Percentiles rank a stretch among this genome's conserved stretches.
Evolutionary conservation across 2,329 filamentous ascomycete genomes (phyloP).

Genomic region (Raffaelea arxii): DNA sequence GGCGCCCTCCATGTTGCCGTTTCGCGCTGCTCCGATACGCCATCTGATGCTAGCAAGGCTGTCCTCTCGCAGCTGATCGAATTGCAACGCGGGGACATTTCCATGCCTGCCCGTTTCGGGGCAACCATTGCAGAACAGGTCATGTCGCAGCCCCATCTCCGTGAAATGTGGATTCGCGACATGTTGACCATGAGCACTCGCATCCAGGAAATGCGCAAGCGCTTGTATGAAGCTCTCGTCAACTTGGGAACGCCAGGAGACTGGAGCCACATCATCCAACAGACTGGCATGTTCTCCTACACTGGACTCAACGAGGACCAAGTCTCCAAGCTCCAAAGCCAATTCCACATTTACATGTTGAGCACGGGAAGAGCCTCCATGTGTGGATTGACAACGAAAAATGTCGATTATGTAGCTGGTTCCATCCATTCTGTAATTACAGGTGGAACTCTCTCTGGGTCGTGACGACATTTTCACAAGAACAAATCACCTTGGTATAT

Average conservation of each 20-base stretch:
- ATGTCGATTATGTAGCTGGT: too few relatives aligned
- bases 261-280: constrained; percentile 92
- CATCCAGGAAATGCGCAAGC: constrained; percentile 83
- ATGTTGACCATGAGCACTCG: constrained; percentile 87
- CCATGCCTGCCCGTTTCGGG: constrained; percentile 88
- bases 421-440: too few relatives aligned
- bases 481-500: too few relatives aligned
- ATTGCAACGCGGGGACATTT: constrained; percentile 92
- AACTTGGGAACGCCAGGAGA: constrained; percentile 73
- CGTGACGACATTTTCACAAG: too few relatives aligned
- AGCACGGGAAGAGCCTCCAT: constrained; percentile 98
- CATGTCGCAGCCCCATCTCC: constrained; percentile 71
- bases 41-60: constrained; percentile 45
- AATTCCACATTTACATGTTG: constrained; percentile 78
- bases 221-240: constrained; percentile 70
- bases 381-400: too few relatives aligned
- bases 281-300: constrained; percentile 99
- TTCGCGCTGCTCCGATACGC: constrained; percentile 55
- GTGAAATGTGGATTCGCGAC: constrained; percentile 85
- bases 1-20: constrained; percentile 93
- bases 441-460: too few relatives aligned
- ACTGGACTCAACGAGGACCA: constrained; percentile 68
- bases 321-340: constrained; percentile 57
- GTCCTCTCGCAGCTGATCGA: constrained; percentile 84
- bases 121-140: constrained; percentile 77